Evolutionary conservation across 2,329 filamentous ascomycete species (phyloP), one percentile per base, ranked within the genome.

Genomic region (Calonectria pteridis): DNA sequence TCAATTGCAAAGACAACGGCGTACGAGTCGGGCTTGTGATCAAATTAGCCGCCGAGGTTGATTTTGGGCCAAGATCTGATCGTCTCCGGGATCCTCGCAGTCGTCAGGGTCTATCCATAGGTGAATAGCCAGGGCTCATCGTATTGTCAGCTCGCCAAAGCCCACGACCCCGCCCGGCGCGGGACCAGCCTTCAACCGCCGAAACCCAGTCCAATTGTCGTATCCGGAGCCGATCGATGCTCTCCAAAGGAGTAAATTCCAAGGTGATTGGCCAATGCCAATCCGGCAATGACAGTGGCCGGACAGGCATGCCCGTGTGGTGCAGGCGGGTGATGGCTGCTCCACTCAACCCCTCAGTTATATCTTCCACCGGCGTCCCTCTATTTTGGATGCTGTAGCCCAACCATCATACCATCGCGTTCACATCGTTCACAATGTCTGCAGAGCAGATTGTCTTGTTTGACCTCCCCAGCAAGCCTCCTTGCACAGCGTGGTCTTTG

Each of bases 401-500:
- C 29, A 40, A 63, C 23, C 35, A 26, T 16, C 26, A 33, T n/a
- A 46, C n/a, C n/a, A n/a, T n/a, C 43, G 20, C n/a, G 23, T 46
- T 46, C 9, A 23, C 13, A 64, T 50, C 31, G 3, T 18, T n/a
- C 69, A 78, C 33, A 7, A 85, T 85, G 83, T 72, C 83, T 35
- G 75, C 82, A 1, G 74, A 79, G 5, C 82, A 85, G 53, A 85
- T 93, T 46, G 84, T 89, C 11, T 81, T 94, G 2, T 93, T 91
- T 77, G 93, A 94, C 81, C 82, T 94, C 3, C 89, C 92, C 3
- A 91, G 87, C 82, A 89, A 86, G 80, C 83, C 76, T 29, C 81
- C 84, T 26, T 85, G 84, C 20, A 82, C 85, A 49, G 84, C 83
- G 10, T 94, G 93, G 93, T 93, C 92, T 1, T 84, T 90, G 58